Evolutionary conservation across 306 rosid species (phyloP).

Genomic region (Quercus agrifolia): DNA sequence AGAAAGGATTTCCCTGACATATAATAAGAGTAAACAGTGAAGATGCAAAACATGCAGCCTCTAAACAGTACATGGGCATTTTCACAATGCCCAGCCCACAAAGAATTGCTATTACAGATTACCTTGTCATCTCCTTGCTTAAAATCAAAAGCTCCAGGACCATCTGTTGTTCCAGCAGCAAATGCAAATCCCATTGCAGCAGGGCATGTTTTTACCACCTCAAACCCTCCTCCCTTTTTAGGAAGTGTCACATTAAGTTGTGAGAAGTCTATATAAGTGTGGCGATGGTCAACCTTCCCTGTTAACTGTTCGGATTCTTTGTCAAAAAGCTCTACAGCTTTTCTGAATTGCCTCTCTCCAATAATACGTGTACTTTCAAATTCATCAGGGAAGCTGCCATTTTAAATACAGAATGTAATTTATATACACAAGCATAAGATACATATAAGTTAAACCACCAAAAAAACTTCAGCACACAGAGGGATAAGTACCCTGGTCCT

Average conservation of each 20-base stretch:
- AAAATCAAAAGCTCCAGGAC: conserved; percentile 95
- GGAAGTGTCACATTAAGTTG: conserved; percentile 60
- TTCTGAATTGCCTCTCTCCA: conserved; percentile 79
- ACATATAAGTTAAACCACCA: conserved; percentile 6
- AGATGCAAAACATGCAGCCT: conserved; percentile 2
- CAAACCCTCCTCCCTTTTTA: conserved; percentile 42
- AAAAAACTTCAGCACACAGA: conserved; percentile 2
- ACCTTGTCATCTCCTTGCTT: conserved; percentile 89
- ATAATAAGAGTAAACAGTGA: conserved; percentile 25
- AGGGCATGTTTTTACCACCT: conserved; percentile 78
- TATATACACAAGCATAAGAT: conserved; percentile 1
- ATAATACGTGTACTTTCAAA: conserved; percentile 92
- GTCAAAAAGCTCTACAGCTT: conserved; percentile 71
- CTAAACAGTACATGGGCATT: background rate
- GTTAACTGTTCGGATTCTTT: conserved; percentile 61
- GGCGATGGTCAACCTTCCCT: conserved; percentile 77
- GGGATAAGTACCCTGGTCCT: conserved; percentile 82
- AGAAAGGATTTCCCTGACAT: conserved; percentile 77
- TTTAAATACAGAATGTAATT: conserved; percentile 17
- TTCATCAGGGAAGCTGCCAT: conserved; percentile 85
- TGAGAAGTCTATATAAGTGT: conserved; percentile 75
- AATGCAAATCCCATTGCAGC: conserved; percentile 96
- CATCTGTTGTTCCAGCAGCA: conserved; percentile 97
- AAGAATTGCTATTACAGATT: conserved; percentile 13
- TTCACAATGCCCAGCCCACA: conserved; percentile 2